Base-by-base conservation (phyloP, 2,329 filamentous ascomycete species). In the Fusarium sp. region DNA sequence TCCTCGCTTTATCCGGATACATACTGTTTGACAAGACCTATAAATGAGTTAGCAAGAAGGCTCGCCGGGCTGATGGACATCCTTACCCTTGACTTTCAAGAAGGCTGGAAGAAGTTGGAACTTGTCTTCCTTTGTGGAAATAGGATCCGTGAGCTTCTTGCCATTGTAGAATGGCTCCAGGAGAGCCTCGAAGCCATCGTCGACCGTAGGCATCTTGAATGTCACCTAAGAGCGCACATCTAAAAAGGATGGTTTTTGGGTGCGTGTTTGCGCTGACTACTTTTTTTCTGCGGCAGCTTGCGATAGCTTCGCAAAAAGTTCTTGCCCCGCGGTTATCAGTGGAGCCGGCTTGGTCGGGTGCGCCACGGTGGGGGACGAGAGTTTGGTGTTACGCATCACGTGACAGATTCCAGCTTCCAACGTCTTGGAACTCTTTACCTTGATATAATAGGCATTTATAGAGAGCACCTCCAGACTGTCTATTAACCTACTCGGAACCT, bases 91-190 rank as follows among this genome's bases (percentile, higher is more conserved):
- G 79, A 98, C 95, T 83, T 98, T 98, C 67, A 99, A 86, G 82
- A 99, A 99, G n/a, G 96, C 96, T 1, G 96, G 97, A 35, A 99
- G 85, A 47, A 99, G 87, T 82, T 98, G 98, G 90, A 96, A 98
- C 87, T 99, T 99, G 85, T 99, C 96, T 79, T 93, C 88, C 76
- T 87, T 88, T 62, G 87, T 90, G 35, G 87, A 90, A 74, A 92
- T 90, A 47, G 89, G 88, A 77, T 91, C 90, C 2, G 89, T 91
- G 66, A 91, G 84, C 81, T 89, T 90, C 83, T 91, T 92, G 80
- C 90, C 90, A 77, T 91, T 91, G 81, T 92, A 91, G 78, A 91
- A 91, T 36, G 90, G 90, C 85, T 91, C 89, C 69, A 91, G 81
- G 53, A 92, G 87, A 80, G 90, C 90, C 83, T 91, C 89, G 79